Conservation (phyloP, 495 filamentous ascomycete genomes). For the Lepidopterella palustris region DNA sequence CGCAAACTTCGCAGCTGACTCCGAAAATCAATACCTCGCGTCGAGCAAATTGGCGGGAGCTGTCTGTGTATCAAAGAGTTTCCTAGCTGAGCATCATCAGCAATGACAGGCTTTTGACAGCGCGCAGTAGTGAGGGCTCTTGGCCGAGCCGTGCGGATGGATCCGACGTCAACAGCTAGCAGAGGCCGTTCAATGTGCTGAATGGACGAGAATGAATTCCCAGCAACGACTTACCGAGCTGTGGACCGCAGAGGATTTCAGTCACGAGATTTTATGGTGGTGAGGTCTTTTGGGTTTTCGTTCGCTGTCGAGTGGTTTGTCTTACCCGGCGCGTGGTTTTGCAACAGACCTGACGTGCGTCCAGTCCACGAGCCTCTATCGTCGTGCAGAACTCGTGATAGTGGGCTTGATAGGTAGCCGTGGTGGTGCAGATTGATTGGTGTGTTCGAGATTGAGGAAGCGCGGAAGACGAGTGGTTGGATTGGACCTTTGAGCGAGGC, state of each 20-base stretch:
- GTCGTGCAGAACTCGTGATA: conserved; percentile 10
- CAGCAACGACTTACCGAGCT: conserved; percentile 14
- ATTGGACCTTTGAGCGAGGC: conserved; percentile 12
- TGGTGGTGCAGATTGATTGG: conserved; percentile 19
- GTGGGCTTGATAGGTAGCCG: conserved; percentile 6
- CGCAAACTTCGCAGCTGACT: background rate
- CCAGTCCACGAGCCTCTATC: conserved; percentile 9
- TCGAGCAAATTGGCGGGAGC: too few relatives aligned
- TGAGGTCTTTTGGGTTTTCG: background rate
- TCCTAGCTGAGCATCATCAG: too few relatives aligned
- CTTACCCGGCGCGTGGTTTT: conserved; percentile 1
- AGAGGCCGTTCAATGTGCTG: background rate
- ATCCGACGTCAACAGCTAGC: background rate
- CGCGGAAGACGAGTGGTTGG: conserved; percentile 6
- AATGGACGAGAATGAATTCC: conserved; percentile 2
- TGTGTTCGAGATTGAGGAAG: background rate
- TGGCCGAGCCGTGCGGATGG: background rate
- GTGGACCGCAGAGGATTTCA: conserved; percentile 17
- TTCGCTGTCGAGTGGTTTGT: background rate
- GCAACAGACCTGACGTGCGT: background rate
- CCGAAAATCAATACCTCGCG: background rate
- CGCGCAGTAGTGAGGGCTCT: background rate
- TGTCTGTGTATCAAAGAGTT: too few relatives aligned
- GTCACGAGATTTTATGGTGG: conserved; percentile 25
- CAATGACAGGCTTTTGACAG: too few relatives aligned